These are phyloP conservation scores for Heritiera fomes DNA, from an alignment of 345 rosid genomes.

Conservation along the genomic window DNA sequence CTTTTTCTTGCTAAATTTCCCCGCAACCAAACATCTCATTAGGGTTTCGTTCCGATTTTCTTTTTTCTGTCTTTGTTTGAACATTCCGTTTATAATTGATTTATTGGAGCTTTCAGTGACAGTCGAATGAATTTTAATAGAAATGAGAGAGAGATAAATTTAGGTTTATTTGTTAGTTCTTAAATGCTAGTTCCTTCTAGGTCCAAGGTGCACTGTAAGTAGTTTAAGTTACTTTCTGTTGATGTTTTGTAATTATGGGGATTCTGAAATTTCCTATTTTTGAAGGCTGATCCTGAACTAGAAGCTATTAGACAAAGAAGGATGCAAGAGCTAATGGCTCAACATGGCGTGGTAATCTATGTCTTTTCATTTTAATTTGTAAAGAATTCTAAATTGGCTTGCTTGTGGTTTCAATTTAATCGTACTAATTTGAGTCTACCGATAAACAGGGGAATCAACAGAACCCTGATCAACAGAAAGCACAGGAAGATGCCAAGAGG, in stretches of 20 bases:
- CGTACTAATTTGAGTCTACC: conserved; percentile 2
- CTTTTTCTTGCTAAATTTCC: not conserved
- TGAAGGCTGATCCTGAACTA: conserved; percentile 92
- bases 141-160: not conserved
- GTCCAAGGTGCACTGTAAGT: not conserved
- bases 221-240: not conserved
- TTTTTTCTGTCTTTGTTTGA: not conserved
- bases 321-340: conserved; percentile 98
- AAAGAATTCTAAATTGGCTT: not conserved
- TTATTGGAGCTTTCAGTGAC: not conserved
- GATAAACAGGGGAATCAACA: conserved; percentile 57
- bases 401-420: not conserved
- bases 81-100: not conserved
- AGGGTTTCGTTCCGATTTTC: conserved; percentile 8
- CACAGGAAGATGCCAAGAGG: conserved; percentile 89
- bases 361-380: not conserved
- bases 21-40: conserved; percentile 16
- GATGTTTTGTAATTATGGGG: not conserved
- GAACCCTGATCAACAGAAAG: conserved; percentile 66
- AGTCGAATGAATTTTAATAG: no score
- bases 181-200: not conserved
- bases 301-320: conserved; percentile 94
- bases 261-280: not conserved
- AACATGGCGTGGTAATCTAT: conserved; percentile 58
- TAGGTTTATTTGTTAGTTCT: not conserved